Conservation (phyloP, 768 basidiomycete species). For the Russula compacta region DNA sequence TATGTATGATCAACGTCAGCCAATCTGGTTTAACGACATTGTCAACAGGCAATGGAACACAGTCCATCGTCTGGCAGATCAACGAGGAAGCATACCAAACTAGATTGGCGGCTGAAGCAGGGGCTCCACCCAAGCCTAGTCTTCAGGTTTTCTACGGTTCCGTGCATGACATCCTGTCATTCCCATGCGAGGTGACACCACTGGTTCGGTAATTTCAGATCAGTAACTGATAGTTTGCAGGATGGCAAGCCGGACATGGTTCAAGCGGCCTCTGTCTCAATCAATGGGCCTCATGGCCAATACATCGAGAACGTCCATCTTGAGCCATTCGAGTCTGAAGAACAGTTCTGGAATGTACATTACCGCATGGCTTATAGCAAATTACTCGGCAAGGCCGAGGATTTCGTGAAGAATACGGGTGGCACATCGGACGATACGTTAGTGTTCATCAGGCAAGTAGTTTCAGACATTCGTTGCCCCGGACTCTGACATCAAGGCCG, state of each 20-base stretch:
- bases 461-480: not conserved
- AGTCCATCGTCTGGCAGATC: slow-evolving; percentile 83
- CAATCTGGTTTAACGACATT: not conserved
- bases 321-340: slow-evolving; percentile 56
- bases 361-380: slow-evolving; percentile 57
- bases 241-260: slow-evolving; percentile 73
- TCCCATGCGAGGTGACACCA: slow-evolving; percentile 71
- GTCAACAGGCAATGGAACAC: slow-evolving; percentile 79
- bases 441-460: slow-evolving; percentile 72
- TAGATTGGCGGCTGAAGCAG: slow-evolving; percentile 45
- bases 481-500: not conserved
- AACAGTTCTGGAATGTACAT: slow-evolving; percentile 66
- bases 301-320: slow-evolving; percentile 84
- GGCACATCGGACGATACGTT: slow-evolving; percentile 60
- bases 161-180: slow-evolving; percentile 88
- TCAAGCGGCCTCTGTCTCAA: slow-evolving; percentile 78
- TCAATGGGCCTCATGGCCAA: slow-evolving; percentile 78
- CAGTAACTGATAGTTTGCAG: slow-evolving; percentile 29
- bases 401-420: slow-evolving; percentile 62
- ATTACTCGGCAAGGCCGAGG: slow-evolving; percentile 56
- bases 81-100: slow-evolving; percentile 80
- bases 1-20: slow-evolving; percentile 23
- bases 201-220: not conserved
- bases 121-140: slow-evolving; percentile 31
- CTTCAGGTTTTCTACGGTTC: slow-evolving; percentile 81